phyloP scores from a whole-genome alignment of 306 rosid species.

The Pterocarpus santalinus region DNA sequence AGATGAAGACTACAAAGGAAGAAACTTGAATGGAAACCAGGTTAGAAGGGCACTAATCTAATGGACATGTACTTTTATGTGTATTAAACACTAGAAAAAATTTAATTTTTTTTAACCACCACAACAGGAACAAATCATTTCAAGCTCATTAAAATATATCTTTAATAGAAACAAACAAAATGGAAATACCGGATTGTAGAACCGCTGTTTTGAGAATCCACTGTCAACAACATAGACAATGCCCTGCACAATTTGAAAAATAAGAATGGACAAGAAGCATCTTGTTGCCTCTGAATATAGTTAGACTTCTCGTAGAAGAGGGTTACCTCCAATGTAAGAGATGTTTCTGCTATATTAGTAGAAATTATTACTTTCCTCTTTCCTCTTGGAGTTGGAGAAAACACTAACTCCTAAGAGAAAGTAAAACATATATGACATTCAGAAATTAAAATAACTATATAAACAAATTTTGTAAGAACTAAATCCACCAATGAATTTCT shows the following conservation, averaged over 20 bases:
- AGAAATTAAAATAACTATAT: conserved; percentile 30
- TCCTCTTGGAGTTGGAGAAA: conserved; percentile 86
- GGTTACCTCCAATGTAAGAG: conserved; percentile 87
- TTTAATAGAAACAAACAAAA: conserved; percentile 43
- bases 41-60: not conserved
- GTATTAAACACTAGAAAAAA: not conserved
- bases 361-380: conserved; percentile 94
- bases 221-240: conserved; percentile 92
- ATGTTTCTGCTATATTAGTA: conserved; percentile 97
- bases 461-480: conserved; percentile 14
- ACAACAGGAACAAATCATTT: conserved; percentile 27
- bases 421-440: conserved; percentile 34
- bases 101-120: conserved; percentile 8
- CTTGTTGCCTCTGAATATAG: conserved; percentile 32
- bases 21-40: conserved; percentile 29
- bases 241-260: conserved; percentile 69
- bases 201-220: conserved; percentile 94
- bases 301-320: conserved; percentile 30
- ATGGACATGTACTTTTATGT: conserved; percentile 7
- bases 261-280: conserved; percentile 33
- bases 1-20: conserved; percentile 16
- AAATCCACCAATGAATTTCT: conserved; percentile 43
- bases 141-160: conserved; percentile 18
- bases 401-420: conserved; percentile 76
- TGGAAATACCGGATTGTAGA: conserved; percentile 83